Conservation (phyloP, 1,139 yeast genomes). For the Taphrina sp. region DNA sequence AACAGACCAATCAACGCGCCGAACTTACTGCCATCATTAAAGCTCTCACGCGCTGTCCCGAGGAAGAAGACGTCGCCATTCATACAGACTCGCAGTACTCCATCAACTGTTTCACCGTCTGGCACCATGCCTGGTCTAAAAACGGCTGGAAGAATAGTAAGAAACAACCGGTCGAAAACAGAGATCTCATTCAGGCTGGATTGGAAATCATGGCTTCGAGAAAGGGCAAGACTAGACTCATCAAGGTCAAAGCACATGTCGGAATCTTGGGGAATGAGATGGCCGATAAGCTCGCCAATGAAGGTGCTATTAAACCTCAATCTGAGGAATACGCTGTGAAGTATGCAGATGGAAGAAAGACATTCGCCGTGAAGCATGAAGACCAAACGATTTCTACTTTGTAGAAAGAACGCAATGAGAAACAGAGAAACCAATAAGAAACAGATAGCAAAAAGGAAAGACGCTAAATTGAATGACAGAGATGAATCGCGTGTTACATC, state of each 20-base stretch:
- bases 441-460: not conserved
- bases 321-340: not conserved
- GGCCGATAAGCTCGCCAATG: slow-evolving; percentile 69
- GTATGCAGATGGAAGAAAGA: not conserved
- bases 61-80: slow-evolving; percentile 43
- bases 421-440: not conserved
- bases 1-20: slow-evolving; percentile 77
- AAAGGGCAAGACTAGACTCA: slow-evolving; percentile 46
- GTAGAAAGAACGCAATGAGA: slow-evolving; percentile 3
- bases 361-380: not conserved
- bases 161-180: slow-evolving; percentile 54
- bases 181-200: slow-evolving; percentile 50
- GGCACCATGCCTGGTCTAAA: slow-evolving; percentile 55
- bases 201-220: slow-evolving; percentile 44
- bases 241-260: slow-evolving; percentile 71
- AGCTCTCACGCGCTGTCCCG: slow-evolving; percentile 52
- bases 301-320: slow-evolving; percentile 11
- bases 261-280: slow-evolving; percentile 69
- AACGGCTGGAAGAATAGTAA: slow-evolving; percentile 55
- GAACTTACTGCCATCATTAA: slow-evolving; percentile 66
- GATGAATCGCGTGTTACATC: too few species aligned
- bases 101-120: slow-evolving; percentile 49
- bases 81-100: slow-evolving; percentile 62
- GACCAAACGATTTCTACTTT: slow-evolving; percentile 1
- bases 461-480: too few species aligned